Conservation (phyloP, 1,284 basidiomycete genomes). For the Neolentinus lepideus region DNA sequence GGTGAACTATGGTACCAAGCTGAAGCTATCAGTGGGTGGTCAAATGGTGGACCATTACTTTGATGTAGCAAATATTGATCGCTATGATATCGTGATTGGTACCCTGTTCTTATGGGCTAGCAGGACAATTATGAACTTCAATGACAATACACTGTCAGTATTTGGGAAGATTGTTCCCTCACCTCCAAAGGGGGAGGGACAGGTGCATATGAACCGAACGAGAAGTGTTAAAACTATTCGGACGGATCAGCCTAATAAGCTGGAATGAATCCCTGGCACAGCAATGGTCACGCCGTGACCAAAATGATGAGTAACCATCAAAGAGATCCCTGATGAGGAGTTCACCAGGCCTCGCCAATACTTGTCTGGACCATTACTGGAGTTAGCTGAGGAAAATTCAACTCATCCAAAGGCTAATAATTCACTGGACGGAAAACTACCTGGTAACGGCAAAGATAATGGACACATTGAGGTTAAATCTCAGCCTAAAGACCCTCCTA, state of each 20-base stretch:
- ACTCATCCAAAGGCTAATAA: not conserved
- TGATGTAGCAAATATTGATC: conserved; percentile 14
- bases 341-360: not conserved
- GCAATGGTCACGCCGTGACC: not conserved
- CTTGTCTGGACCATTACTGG: not conserved
- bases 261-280: not conserved
- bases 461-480: not conserved
- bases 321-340: not conserved
- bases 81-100: conserved; percentile 13
- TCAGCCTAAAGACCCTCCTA: not conserved
- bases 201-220: not conserved
- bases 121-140: conserved; percentile 6
- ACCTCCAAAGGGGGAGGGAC: conserved; percentile 11
- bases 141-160: conserved; percentile 10
- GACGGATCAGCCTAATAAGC: not conserved
- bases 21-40: conserved; percentile 3
- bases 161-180: conserved; percentile 3
- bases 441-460: not conserved
- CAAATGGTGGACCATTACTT: conserved; percentile 7
- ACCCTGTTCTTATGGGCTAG: conserved; percentile 10
- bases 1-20: conserved; percentile 15
- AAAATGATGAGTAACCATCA: not conserved
- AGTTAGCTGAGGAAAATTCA: not conserved
- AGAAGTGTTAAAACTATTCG: not conserved
- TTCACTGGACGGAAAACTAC: not conserved